Evolutionary conservation across 352 stramenopile species (phyloP).

Genomic region (Phytopythium ostracodes): DNA sequence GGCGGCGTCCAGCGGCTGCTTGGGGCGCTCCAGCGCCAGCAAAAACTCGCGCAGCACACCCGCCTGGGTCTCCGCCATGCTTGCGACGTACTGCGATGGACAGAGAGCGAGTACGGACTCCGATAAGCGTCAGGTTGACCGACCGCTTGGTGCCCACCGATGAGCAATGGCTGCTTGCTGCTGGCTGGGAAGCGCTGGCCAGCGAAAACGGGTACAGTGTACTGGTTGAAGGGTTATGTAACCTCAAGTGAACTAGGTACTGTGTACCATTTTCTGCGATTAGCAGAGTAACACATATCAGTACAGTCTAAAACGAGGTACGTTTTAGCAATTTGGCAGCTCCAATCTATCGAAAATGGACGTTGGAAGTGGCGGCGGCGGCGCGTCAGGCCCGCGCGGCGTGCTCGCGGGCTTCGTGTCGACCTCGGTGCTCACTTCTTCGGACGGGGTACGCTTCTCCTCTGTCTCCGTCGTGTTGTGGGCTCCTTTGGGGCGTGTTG

Average conservation of each 20-base stretch:
- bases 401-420: conserved; percentile 76
- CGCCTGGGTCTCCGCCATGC: conserved; percentile 4
- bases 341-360: conserved; percentile 17
- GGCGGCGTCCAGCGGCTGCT: conserved; percentile 53
- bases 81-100: neutral
- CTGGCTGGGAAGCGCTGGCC: conserved; percentile 4
- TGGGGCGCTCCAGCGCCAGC: conserved; percentile 50
- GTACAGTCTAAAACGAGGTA: too few relatives aligned
- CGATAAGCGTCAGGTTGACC: too few relatives aligned
- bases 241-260: neutral
- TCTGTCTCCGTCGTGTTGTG: too few relatives aligned
- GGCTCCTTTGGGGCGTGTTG: too few relatives aligned
- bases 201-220: neutral
- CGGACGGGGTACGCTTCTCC: conserved; percentile 52
- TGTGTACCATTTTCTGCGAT: neutral
- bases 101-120: neutral
- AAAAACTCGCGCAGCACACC: conserved; percentile 60
- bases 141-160: neutral
- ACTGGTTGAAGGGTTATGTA: neutral
- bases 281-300: too few relatives aligned
- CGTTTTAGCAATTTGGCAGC: too few relatives aligned
- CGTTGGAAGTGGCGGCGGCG: conserved; percentile 13
- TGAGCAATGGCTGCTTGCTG: conserved; percentile 4
- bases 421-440: conserved; percentile 78
- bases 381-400: conserved; percentile 19